These are phyloP conservation scores for Crucibulum laeve DNA, from an alignment of 768 basidiomycete species.

Conservation along the genomic window DNA sequence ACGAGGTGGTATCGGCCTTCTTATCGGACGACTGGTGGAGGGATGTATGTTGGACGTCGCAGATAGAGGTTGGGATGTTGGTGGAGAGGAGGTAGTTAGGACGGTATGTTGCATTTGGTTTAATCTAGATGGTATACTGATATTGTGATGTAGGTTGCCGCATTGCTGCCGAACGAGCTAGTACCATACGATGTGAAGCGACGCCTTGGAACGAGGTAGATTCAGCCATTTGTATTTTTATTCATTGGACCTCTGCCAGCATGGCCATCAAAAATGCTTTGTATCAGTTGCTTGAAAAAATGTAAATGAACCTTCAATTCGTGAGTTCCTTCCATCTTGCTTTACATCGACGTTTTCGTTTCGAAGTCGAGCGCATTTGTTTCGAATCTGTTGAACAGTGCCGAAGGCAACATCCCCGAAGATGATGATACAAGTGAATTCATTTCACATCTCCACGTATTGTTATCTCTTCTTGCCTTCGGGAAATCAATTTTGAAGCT, in stretches of 20 bases:
- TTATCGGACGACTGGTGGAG: slow-evolving; percentile 54
- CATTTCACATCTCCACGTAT: slow-evolving; percentile 20
- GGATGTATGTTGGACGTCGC: slow-evolving; percentile 62
- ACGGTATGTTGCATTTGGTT: slow-evolving; percentile 41
- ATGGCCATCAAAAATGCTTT: no score
- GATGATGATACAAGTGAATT: slow-evolving; percentile 33
- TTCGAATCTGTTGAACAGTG: no score
- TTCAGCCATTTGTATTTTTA: neutral
- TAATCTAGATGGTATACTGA: slow-evolving; percentile 11
- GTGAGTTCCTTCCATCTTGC: no score
- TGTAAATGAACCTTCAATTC: no score
- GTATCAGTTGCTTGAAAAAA: no score
- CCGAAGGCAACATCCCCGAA: no score
- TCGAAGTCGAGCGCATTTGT: no score
- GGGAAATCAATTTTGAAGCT: slow-evolving; percentile 51
- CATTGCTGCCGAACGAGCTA: slow-evolving; percentile 30
- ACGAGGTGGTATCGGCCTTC: slow-evolving; percentile 46
- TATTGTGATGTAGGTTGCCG: slow-evolving; percentile 25
- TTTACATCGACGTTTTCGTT: no score
- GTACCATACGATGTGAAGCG: slow-evolving; percentile 19
- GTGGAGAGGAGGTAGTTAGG: slow-evolving; percentile 61
- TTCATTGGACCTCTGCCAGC: no score
- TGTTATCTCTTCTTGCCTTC: slow-evolving; percentile 32
- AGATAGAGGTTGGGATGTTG: slow-evolving; percentile 81
- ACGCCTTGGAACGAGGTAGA: slow-evolving; percentile 12